A percentile compares a stretch with the other conserved stretches of the same genome.
Conservation (phyloP, 371 early-diverging fungal genomes). For the Chytridium lagenaria region DNA sequence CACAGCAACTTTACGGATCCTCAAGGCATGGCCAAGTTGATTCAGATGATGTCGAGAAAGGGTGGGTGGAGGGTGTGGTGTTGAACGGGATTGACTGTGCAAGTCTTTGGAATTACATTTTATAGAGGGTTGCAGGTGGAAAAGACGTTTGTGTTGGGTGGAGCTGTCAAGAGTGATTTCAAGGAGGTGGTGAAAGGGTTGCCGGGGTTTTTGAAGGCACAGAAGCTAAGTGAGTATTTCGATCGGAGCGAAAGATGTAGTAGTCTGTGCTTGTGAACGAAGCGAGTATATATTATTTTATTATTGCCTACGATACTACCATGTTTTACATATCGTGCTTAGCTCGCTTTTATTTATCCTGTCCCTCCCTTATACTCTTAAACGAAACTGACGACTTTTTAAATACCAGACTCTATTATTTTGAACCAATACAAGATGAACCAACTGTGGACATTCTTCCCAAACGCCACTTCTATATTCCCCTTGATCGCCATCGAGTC, state of each 20-base stretch:
- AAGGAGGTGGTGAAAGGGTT: conserved; percentile 3
- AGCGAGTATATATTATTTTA: no score
- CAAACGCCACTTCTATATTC: conserved; percentile 23
- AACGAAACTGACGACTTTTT: no score
- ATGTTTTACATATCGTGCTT: no score
- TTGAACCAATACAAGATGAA: conserved; percentile 19
- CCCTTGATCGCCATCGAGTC: conserved; percentile 35
- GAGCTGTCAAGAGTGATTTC: background rate
- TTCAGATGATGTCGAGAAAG: background rate
- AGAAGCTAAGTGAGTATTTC: conserved; percentile 34
- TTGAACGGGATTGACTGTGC: conserved; percentile 5
- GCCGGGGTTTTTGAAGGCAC: conserved; percentile 25
- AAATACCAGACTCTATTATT: conserved; percentile 25
- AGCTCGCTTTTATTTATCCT: no score
- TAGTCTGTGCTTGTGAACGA: no score
- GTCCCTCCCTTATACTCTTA: no score
- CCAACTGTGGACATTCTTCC: conserved; percentile 29
- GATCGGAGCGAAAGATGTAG: no score
- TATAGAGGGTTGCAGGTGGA: background rate
- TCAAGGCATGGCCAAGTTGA: background rate
- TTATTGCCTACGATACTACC: no score
- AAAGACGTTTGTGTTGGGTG: background rate
- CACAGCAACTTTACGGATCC: background rate
- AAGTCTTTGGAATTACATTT: conserved; percentile 25
- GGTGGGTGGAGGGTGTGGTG: conserved; percentile 10